These are phyloP conservation scores for Kondoa malvinella DNA, from an alignment of 768 basidiomycete genomes.

Conservation along the genomic window DNA sequence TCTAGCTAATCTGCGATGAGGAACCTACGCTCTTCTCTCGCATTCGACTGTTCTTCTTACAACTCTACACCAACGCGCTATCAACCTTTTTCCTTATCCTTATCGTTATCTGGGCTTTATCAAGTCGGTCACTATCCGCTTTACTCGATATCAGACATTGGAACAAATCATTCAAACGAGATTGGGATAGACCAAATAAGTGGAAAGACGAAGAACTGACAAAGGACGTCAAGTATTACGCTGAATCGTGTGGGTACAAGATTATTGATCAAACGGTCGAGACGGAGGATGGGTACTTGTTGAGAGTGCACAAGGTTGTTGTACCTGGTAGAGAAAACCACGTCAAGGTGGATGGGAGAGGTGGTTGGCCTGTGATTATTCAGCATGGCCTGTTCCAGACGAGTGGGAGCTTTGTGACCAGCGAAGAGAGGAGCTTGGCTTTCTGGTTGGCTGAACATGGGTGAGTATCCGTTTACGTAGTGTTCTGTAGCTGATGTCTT, in stretches of 20 bases:
- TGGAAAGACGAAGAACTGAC: slow-evolving; percentile 34
- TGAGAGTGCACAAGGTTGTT: slow-evolving; percentile 32
- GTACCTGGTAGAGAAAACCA: slow-evolving; percentile 14
- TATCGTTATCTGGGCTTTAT: slow-evolving; percentile 37
- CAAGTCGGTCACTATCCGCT: slow-evolving; percentile 18
- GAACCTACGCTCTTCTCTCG: slow-evolving; percentile 19
- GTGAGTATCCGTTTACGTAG: slow-evolving; percentile 36
- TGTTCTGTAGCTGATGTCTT: slow-evolving; percentile 5
- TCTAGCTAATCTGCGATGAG: too few species aligned
- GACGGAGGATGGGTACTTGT: slow-evolving; percentile 38
- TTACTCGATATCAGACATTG: slow-evolving; percentile 18
- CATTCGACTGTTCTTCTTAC: slow-evolving; percentile 30
- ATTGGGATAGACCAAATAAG: slow-evolving; percentile 35
- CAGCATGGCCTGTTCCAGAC: slow-evolving; percentile 40
- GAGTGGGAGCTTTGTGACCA: slow-evolving; percentile 39
- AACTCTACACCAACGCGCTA: slow-evolving; percentile 32
- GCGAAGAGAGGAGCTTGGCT: slow-evolving; percentile 39
- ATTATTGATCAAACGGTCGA: slow-evolving; percentile 37
- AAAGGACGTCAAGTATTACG: slow-evolving; percentile 39
- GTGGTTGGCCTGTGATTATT: slow-evolving; percentile 37
- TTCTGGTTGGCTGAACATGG: slow-evolving; percentile 40
- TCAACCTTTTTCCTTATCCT: slow-evolving; percentile 35
- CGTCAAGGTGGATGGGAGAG: slow-evolving; percentile 23
- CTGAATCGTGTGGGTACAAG: slow-evolving; percentile 35
- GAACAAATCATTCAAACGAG: slow-evolving; percentile 23